Evolutionary conservation across 2,329 filamentous ascomycete species (phyloP), one percentile per base, ranked within the genome.

Genomic region (Teratosphaeria epicoccoides): DNA sequence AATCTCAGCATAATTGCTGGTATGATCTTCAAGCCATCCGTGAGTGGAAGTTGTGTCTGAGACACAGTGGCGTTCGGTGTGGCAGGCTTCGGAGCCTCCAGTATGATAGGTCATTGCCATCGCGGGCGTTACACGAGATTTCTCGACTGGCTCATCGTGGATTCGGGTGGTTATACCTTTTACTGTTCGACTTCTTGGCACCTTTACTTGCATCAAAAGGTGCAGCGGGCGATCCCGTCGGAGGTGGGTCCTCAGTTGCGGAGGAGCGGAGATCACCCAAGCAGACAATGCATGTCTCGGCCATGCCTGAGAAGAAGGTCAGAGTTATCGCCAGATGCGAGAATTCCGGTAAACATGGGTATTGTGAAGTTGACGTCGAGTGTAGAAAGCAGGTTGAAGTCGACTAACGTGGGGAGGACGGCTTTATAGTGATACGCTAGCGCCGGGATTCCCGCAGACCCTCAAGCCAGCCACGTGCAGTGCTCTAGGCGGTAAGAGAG

Each of bases 261-360:
- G 72, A 74, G 72, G 73, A 76, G 70, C 76, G 78, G 71, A 85
- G 78, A 73, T 84, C 81, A 74, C 81, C 81, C 73, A 85, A 75
- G 73, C 82, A 85, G 68, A 85, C 82, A 71, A 85, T 85, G 71
- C 82, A 85, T 63, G 79, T 81, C 68, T 83, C 81, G 70, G 80
- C 78, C 81, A 82, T 83, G 59, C 52, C 49, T 14, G 28, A 29
- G 22, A 14, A 37, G 12, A 17, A 12, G 11, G 24, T 37, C 20
- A 9, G 20, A 24, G 20, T 4, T n/a, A 22, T 24, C 20, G 20
- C 20, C 7, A 14, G 5, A 1, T 24, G n/a, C n/a, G 44, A n/a
- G 44, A 46, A 17, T 17, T 6, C 44, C 25, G 20, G 20, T 11
- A 10, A 20, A 28, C 25, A 24, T 28, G 44, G n/a, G 44, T 20